A percentile compares a stretch with the other conserved stretches of the same genome.
Evolutionary conservation across 2,329 filamentous ascomycete species (phyloP).

Genomic region (Pseudocercospora macadamiae): DNA sequence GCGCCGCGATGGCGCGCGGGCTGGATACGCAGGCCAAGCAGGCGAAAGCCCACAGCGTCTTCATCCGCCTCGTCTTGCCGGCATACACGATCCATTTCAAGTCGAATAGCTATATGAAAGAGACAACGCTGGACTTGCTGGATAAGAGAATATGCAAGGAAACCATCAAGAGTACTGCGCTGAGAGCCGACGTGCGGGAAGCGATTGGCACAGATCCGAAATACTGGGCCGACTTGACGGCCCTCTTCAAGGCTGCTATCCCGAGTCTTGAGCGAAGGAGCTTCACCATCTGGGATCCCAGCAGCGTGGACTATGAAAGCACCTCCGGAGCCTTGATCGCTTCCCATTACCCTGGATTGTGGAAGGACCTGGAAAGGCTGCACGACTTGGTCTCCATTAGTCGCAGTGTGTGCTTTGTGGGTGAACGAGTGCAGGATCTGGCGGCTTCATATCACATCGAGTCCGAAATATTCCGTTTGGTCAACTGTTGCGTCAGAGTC

Average conservation of each 20-base stretch:
- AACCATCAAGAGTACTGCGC: slow-evolving; percentile 61
- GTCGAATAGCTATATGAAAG: slow-evolving; percentile 61
- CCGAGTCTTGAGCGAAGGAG: slow-evolving; percentile 64
- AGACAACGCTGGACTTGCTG: slow-evolving; percentile 61
- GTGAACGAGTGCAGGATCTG: slow-evolving; percentile 65
- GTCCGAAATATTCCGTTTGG: slow-evolving; percentile 62
- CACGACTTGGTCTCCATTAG: slow-evolving; percentile 65
- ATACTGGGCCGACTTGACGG: slow-evolving; percentile 63
- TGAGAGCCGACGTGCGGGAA: slow-evolving; percentile 56
- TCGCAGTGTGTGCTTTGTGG: slow-evolving; percentile 64
- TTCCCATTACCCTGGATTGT: slow-evolving; percentile 59
- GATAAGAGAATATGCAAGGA: slow-evolving; percentile 59
- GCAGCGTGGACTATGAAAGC: slow-evolving; percentile 59
- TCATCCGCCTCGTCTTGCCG: slow-evolving; percentile 50
- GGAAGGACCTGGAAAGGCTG: slow-evolving; percentile 65
- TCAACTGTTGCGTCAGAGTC: slow-evolving; percentile 66
- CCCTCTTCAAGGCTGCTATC: slow-evolving; percentile 61
- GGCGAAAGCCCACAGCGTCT: slow-evolving; percentile 45
- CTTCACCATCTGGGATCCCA: slow-evolving; percentile 62
- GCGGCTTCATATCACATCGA: slow-evolving; percentile 63
- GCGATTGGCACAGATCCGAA: slow-evolving; percentile 59
- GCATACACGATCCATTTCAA: slow-evolving; percentile 63
- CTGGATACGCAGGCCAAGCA: slow-evolving; percentile 16
- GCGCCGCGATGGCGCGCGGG: slow-evolving; percentile 25
- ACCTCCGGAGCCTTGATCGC: slow-evolving; percentile 65